Conservation (phyloP, 495 filamentous ascomycete species). For the Elaphomyces granulatus region DNA sequence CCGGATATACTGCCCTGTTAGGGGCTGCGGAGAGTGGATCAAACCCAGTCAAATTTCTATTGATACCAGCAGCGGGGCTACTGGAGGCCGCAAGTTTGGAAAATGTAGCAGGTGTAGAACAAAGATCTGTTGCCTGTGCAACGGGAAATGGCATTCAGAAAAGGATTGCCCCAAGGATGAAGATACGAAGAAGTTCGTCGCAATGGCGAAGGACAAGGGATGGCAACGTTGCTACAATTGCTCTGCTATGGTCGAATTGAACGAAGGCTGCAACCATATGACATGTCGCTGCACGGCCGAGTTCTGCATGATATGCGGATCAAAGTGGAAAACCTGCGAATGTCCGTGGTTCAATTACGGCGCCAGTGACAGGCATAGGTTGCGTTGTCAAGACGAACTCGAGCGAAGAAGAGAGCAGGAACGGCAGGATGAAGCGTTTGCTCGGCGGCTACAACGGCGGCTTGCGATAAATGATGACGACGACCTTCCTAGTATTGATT, state of each 20-base stretch:
- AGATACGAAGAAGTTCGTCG: constrained; percentile 46
- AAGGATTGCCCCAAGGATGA: constrained; percentile 58
- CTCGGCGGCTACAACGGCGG: constrained; percentile 40
- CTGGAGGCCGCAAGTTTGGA: constrained; percentile 38
- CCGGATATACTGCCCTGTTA: constrained; percentile 57
- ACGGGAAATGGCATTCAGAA: constrained; percentile 53
- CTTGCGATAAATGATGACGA: no score
- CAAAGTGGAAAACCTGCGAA: constrained; percentile 67
- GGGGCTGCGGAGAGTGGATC: constrained; percentile 62
- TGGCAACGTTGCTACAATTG: constrained; percentile 70
- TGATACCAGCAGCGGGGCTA: constrained; percentile 28
- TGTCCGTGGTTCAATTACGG: constrained; percentile 69
- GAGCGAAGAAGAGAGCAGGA: constrained; percentile 39
- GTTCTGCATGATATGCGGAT: constrained; percentile 71
- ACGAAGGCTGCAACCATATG: constrained; percentile 76
- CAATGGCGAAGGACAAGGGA: constrained; percentile 53
- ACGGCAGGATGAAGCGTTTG: constrained; percentile 39
- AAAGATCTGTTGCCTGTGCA: constrained; percentile 60
- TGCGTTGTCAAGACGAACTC: constrained; percentile 37
- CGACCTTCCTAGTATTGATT: no score
- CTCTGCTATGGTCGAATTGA: constrained; percentile 59
- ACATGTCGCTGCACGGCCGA: constrained; percentile 68
- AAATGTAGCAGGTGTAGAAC: constrained; percentile 54
- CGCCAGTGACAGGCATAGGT: constrained; percentile 37
- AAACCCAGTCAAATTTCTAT: constrained; percentile 48